These are phyloP conservation scores for Ganoderma sinense DNA, from an alignment of 1,284 basidiomycete species.

Conservation along the genomic window DNA sequence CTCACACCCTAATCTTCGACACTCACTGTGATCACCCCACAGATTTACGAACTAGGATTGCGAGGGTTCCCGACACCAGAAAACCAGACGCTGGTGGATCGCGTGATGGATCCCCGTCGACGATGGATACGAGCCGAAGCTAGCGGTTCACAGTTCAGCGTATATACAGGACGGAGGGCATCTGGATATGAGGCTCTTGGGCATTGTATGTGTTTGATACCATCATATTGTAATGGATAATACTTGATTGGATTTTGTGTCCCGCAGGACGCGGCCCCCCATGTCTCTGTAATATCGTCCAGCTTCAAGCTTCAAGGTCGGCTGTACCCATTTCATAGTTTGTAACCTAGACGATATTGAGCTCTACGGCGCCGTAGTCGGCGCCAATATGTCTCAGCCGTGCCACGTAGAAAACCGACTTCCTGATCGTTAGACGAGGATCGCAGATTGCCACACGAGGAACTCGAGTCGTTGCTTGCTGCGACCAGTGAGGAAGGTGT, in stretches of 20 bases:
- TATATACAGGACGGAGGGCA: neutral
- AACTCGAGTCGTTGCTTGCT: too few species aligned
- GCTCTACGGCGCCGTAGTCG: too few species aligned
- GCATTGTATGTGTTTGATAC: neutral
- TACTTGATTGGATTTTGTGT: neutral
- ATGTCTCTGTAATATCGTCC: too few species aligned
- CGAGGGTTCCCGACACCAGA: neutral
- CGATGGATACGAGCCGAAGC: neutral
- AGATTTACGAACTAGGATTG: neutral
- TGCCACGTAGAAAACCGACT: too few species aligned
- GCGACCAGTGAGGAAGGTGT: too few species aligned
- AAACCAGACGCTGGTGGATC: neutral
- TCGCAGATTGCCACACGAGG: too few species aligned
- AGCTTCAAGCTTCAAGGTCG: too few species aligned
- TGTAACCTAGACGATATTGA: too few species aligned
- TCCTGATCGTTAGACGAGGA: too few species aligned
- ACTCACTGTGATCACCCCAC: neutral
- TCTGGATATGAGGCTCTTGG: neutral
- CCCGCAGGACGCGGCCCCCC: neutral
- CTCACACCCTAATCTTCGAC: neutral
- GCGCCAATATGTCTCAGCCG: too few species aligned
- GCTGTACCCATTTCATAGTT: too few species aligned
- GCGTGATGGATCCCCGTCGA: neutral
- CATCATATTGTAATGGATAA: neutral
- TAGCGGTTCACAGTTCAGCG: neutral